Evolutionary conservation across 192 early-diverging fungal species (phyloP), one percentile per base, ranked within the genome.

Genomic region (Coemansia aciculifera): DNA sequence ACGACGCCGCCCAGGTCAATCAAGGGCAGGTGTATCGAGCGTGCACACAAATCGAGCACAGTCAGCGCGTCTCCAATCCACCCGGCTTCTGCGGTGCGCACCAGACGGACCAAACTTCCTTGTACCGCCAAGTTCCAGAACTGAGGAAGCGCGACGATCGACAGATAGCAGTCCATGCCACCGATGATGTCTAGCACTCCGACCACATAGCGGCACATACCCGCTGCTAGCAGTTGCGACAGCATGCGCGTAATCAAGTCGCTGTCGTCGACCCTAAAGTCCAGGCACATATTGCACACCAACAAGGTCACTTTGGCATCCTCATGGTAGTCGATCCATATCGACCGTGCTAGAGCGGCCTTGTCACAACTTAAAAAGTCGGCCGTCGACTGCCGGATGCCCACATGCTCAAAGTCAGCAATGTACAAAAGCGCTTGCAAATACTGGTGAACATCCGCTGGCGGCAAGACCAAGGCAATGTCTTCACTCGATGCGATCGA

Each of bases 211-310:
- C 77, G 78, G 42, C 69, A 72, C 86, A 65, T 64, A 1, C 63
- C 52, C 3, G 64, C 68, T 19, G 54, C 64, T 32, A 84, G 52
- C 29, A 92, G 74, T 4, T 77, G 75, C 29, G 83, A 66, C 48
- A 92, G 40, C 27, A 86, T 85, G 69, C 84, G 92, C 66, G 85
- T 78, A 78, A 90, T 82, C 36, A 92, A 73, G 24, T 76, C 77
- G 42, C 76, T 39, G 69, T 92, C 91, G 51, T 85, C 69, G n/a
- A 91, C 75, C 10, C 65, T 59, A 74, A 86, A 92, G 68, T 92
- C 91, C 36, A 92, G 63, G 61, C 89, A 92, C 49, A 92, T 75
- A 71, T 90, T 90, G 76, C 90, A 90, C 31, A 92, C 85, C 15
- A 92, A 79, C 66, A 89, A 85, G 5, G 81, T 75, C 1, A 76